Evolutionary conservation across 2,329 filamentous ascomycete genomes (phyloP).

Genomic region (Colletotrichum sp.): DNA sequence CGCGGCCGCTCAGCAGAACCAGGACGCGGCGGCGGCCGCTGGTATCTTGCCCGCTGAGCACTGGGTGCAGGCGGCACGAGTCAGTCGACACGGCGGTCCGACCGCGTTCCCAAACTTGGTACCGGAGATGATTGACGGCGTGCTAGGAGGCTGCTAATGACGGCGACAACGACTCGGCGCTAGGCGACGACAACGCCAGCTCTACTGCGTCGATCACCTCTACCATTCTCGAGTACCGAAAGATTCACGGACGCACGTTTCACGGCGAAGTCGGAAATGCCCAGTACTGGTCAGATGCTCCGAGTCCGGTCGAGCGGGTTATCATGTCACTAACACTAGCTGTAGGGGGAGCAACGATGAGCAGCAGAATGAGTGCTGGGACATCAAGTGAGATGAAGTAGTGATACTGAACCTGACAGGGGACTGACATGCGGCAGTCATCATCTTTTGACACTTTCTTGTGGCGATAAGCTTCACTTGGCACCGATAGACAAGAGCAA

Average conservation of each 20-base stretch:
- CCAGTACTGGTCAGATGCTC: constrained; percentile 28
- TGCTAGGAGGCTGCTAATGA: constrained; percentile 2
- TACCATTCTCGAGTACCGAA: constrained; percentile 34
- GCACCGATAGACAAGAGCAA: constrained; percentile 28
- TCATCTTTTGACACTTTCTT: constrained; percentile 26
- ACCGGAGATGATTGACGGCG: not conserved
- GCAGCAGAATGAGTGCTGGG: constrained; percentile 33
- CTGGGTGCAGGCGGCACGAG: constrained; percentile 16
- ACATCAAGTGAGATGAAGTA: constrained; percentile 29
- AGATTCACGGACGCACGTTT: constrained; percentile 34
- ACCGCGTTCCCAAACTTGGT: not conserved
- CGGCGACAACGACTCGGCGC: constrained; percentile 17
- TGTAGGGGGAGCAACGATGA: constrained; percentile 32
- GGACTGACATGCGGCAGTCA: constrained; percentile 22
- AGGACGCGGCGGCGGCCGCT: not conserved
- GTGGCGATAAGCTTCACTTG: constrained; percentile 27
- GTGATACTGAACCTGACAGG: not conserved
- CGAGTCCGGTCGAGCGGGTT: rapidly evolving
- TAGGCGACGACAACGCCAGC: constrained; percentile 19
- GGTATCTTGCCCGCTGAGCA: constrained; percentile 18
- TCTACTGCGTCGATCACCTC: constrained; percentile 34
- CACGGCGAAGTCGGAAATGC: constrained; percentile 31
- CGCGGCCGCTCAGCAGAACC: not conserved
- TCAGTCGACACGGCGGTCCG: not conserved
- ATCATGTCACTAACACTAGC: not conserved